A percentile compares a stretch with the other conserved stretches of the same genome.
Evolutionary conservation across 768 basidiomycete species (phyloP).

Genomic region (Tremella yokohamensis): DNA sequence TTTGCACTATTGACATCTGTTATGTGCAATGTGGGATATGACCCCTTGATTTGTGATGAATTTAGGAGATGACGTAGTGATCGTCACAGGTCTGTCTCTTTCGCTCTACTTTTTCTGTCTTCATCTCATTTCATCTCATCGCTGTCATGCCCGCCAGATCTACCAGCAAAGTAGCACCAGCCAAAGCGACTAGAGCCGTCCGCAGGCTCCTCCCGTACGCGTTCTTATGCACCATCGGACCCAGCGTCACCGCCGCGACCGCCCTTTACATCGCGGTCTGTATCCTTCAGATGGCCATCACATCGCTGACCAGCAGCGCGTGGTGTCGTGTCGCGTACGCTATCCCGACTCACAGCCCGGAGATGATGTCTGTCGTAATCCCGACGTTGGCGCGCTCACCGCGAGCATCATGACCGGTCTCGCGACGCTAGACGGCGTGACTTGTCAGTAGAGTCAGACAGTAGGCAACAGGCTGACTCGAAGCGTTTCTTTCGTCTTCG

Average conservation of each 20-base stretch:
- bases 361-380: slow-evolving; percentile 29
- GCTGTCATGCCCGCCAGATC: too few relatives aligned
- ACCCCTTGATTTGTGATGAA: too few relatives aligned
- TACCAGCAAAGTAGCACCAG: too few relatives aligned
- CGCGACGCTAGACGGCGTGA: slow-evolving; percentile 38
- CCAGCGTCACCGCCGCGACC: slow-evolving; percentile 42
- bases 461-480: neutral
- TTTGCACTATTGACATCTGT: too few relatives aligned
- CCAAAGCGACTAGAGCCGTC: too few relatives aligned
- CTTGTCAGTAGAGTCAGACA: slow-evolving; percentile 22
- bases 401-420: slow-evolving; percentile 34
- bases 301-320: neutral
- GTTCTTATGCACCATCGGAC: slow-evolving; percentile 41
- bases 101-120: too few relatives aligned
- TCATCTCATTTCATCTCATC: too few relatives aligned
- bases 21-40: too few relatives aligned
- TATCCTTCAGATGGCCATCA: neutral
- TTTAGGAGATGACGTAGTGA: too few relatives aligned
- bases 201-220: slow-evolving; percentile 31
- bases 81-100: too few relatives aligned
- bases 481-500: slow-evolving; percentile 41
- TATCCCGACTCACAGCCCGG: slow-evolving; percentile 14
- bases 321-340: slow-evolving; percentile 4
- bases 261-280: slow-evolving; percentile 40
- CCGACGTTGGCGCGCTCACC: slow-evolving; percentile 34